phyloP scores from a whole-genome alignment of 768 basidiomycete species.

The Kwoniella bestiolae region DNA sequence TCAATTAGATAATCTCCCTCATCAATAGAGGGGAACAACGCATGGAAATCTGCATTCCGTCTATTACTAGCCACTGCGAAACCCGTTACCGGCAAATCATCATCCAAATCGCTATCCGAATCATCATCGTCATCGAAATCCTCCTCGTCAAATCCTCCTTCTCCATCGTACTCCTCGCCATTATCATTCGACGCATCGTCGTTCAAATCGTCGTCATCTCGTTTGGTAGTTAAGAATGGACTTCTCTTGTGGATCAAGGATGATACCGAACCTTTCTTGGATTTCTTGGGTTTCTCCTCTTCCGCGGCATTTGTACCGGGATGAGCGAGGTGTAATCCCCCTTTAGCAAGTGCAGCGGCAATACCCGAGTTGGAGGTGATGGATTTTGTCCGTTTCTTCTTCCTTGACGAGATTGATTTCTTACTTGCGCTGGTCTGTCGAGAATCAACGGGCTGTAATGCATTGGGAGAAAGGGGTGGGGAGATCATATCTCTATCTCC shows the following conservation, averaged over 20 bases:
- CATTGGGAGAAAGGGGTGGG: conserved; percentile 14
- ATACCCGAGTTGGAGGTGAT: conserved; percentile 28
- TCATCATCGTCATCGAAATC: conserved; percentile 52
- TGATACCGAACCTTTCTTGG: conserved; percentile 14
- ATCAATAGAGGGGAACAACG: conserved; percentile 82
- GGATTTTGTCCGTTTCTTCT: conserved; percentile 1
- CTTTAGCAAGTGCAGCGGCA: conserved; percentile 42
- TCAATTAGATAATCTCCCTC: conserved; percentile 98
- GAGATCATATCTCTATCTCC: conserved; percentile 10
- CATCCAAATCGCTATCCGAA: conserved; percentile 65
- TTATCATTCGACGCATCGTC: conserved; percentile 20
- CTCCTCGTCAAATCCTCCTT: conserved; percentile 45
- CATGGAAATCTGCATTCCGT: conserved; percentile 93
- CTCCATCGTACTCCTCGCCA: conserved; percentile 22
- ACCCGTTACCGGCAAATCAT: conserved; percentile 84
- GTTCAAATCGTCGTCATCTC: conserved; percentile 26
- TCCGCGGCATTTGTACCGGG: conserved; percentile 11
- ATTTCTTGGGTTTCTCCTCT: conserved; percentile 13
- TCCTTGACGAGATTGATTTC: conserved; percentile 20
- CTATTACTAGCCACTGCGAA: conserved; percentile 97
- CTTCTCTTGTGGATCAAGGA: conserved; percentile 20
- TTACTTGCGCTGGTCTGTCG: conserved; percentile 15
- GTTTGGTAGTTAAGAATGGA: conserved; percentile 31
- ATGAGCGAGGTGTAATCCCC: conserved; percentile 30
- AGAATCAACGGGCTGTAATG: conserved; percentile 19